These are phyloP conservation scores for Gossypium schwendimanii DNA, from an alignment of 441 rosid species.

Conservation along the genomic window DNA sequence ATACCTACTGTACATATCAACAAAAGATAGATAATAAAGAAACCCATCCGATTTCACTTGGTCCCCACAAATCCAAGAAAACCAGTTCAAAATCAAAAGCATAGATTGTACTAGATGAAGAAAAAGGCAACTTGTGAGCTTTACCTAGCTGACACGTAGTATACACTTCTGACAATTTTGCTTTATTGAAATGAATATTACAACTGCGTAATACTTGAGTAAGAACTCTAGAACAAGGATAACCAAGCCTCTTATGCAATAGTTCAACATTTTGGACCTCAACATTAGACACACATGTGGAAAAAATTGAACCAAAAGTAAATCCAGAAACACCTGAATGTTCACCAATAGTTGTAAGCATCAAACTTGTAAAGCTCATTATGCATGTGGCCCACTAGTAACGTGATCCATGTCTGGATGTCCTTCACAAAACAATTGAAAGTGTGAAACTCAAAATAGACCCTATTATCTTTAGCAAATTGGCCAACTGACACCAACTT, in stretches of 20 bases:
- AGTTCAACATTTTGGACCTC: background rate
- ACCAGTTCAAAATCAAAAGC: background rate
- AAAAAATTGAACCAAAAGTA: background rate
- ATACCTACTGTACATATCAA: background rate
- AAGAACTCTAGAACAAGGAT: background rate
- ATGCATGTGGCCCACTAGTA: background rate
- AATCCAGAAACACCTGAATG: background rate
- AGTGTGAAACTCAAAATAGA: background rate
- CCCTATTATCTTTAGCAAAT: background rate
- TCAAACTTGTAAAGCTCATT: background rate
- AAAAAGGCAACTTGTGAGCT: background rate
- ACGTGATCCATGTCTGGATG: background rate
- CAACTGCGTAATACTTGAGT: background rate
- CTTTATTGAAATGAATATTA: no score
- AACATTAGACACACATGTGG: background rate
- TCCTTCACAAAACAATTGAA: background rate
- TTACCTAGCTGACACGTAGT: background rate
- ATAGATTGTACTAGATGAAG: background rate
- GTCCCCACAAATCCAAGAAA: background rate
- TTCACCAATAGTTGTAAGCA: background rate
- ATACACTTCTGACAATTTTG: no score
- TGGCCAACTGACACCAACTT: background rate
- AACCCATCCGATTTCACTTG: background rate
- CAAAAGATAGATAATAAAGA: background rate
- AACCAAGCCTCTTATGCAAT: background rate